These are phyloP conservation scores for Streptanthus diversifolius DNA, from an alignment of 345 rosid species.

Conservation along the genomic window DNA sequence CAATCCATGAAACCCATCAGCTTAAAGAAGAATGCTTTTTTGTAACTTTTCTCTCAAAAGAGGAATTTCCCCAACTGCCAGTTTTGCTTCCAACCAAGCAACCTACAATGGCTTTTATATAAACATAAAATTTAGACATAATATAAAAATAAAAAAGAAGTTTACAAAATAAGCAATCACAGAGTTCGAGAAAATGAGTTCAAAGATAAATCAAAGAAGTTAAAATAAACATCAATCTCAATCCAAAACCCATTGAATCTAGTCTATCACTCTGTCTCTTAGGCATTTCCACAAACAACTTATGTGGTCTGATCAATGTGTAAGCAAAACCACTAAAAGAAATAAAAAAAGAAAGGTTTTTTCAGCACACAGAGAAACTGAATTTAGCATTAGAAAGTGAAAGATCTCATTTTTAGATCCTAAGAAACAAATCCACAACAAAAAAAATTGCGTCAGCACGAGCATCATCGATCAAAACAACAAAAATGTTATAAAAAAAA, in stretches of 20 bases:
- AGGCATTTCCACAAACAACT: constrained; percentile 32
- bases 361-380: constrained; percentile 33
- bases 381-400: constrained; percentile 31
- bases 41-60: constrained; percentile 25
- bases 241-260: constrained; percentile 72
- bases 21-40: constrained; percentile 38
- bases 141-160: constrained; percentile 13
- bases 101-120: constrained; percentile 39
- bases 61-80: constrained; percentile 32
- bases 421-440: constrained; percentile 39
- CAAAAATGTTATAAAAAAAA: no score
- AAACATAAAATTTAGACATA: constrained; percentile 16
- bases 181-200: constrained; percentile 46
- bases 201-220: constrained; percentile 37
- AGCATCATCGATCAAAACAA: background rate
- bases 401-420: constrained; percentile 50
- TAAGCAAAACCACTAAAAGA: background rate
- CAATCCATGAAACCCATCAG: constrained; percentile 68
- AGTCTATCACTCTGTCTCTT: constrained; percentile 28
- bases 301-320: constrained; percentile 26
- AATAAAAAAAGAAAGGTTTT: background rate
- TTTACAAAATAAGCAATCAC: constrained; percentile 42
- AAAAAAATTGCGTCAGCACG: constrained; percentile 1
- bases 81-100: constrained; percentile 56
- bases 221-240: constrained; percentile 65